Evolutionary conservation across 148 eudicot genomes (phyloP), one percentile per base, ranked within the genome.

Genomic region (Vaccinium myrtillus): DNA sequence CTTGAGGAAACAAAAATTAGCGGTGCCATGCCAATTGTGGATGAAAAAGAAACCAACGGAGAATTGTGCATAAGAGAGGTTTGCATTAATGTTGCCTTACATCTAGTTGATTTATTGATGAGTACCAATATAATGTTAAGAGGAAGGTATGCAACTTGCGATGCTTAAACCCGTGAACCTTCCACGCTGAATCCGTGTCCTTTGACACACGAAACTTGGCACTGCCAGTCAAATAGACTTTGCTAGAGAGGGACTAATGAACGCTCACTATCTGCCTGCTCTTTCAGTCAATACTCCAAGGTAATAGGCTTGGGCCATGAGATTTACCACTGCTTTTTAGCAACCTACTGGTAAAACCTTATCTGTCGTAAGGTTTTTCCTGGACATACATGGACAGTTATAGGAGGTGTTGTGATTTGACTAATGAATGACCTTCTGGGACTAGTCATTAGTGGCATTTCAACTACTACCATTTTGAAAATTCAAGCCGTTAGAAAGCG

Each of bases 31-130:
- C 87, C 77, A 18, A 58, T 19, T 67, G 8, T 58, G 55, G 81
- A 83, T 81, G 85, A 67, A 70, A 49, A 69, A 49, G 88, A 88
- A 21, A 61, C 75, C 74, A 78, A 65, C 21, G 84, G 39, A 23
- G 86, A 80, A 82, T 48, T 75, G 21, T 81, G 69, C 46, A 80
- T n/a, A 81, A 86, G 84, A 67, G 51, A 88, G 91, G 89, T 89
- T 65, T 84, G 89, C 46, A 32, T 63, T 77, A 2, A 32, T 73
- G 32, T 9, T 56, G 71, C 21, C 73, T 43, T 80, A 25, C 36
- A 74, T 63, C 61, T 82, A n/a, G 77, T 63, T 74, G 43, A 54
- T 61, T 69, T 76, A 18, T 56, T 39, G 6, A 25, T 49, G 25
- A 27, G 61, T 61, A 65, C 76, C 7, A 30, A 5, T 63, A 78